Conservation (phyloP, 345 rosid genomes). For the Pseudoturritis turrita region DNA sequence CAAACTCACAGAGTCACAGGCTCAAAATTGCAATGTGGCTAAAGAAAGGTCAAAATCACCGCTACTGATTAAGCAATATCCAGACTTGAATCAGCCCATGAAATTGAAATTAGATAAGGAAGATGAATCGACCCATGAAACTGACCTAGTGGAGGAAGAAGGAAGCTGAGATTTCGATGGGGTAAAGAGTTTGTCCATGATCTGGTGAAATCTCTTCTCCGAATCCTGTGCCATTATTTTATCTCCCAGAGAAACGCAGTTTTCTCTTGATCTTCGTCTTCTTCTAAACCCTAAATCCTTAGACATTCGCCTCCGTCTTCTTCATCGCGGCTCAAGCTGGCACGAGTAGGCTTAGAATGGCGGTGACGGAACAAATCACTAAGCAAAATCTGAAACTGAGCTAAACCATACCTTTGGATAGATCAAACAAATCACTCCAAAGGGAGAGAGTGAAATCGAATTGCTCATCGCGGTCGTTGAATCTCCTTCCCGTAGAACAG, state of each 20-base stretch:
- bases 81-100: conserved; percentile 1
- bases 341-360: neutral
- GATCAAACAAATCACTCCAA: neutral
- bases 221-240: conserved; percentile 57
- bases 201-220: conserved; percentile 76
- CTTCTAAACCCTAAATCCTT: conserved; percentile 19
- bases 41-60: neutral
- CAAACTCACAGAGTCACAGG: neutral
- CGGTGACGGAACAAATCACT: neutral
- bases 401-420: conserved; percentile 24
- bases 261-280: neutral
- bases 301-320: conserved; percentile 13
- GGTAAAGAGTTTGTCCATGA: conserved; percentile 83
- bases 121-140: neutral
- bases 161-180: conserved; percentile 38
- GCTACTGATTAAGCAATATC: neutral
- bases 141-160: conserved; percentile 50
- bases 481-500: neutral
- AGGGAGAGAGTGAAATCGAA: conserved; percentile 20
- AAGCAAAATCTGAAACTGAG: conserved; percentile 1
- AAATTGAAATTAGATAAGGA: neutral
- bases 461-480: conserved; percentile 6
- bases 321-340: conserved; percentile 15
- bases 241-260: neutral
- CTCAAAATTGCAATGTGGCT: neutral